Evolutionary conservation across 768 basidiomycete species (phyloP).

Genomic region (Clathrus columnatus): DNA sequence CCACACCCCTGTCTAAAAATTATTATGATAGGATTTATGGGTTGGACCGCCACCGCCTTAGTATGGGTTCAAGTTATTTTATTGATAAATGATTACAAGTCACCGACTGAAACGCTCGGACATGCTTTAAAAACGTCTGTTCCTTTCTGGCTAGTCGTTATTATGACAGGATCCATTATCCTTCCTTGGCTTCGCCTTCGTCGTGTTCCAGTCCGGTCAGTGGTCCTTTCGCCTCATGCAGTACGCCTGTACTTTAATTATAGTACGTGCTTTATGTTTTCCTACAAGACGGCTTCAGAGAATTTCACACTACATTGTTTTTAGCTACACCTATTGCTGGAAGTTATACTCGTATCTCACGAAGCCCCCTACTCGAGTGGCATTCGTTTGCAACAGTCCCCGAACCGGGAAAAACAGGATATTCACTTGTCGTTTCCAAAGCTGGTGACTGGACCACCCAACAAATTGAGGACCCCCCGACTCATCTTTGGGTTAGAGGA

Average conservation of each 20-base stretch:
- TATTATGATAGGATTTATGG: conserved; percentile 29
- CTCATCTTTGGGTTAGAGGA: conserved; percentile 48
- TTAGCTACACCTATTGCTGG: conserved; percentile 38
- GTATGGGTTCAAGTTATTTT: conserved; percentile 51
- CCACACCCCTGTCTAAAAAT: neutral
- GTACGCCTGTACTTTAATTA: conserved; percentile 54
- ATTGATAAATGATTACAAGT: conserved; percentile 44
- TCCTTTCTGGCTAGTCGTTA: neutral
- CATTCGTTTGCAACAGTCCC: conserved; percentile 50
- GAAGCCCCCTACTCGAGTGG: conserved; percentile 45
- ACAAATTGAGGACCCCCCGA: conserved; percentile 45
- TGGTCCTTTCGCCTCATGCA: conserved; percentile 47
- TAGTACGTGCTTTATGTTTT: conserved; percentile 24
- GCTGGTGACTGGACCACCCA: conserved; percentile 55
- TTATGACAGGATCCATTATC: neutral
- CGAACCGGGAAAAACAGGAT: conserved; percentile 35
- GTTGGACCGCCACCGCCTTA: conserved; percentile 43
- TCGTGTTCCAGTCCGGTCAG: conserved; percentile 36
- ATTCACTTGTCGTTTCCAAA: conserved; percentile 46
- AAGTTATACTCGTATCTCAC: conserved; percentile 36
- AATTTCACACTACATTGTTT: neutral
- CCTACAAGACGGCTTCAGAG: neutral
- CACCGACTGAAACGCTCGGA: conserved; percentile 28
- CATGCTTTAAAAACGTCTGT: conserved; percentile 32
- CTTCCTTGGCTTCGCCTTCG: neutral